phyloP scores from a whole-genome alignment of 1,139 yeast species.

The Yamadazyma dendronema region DNA sequence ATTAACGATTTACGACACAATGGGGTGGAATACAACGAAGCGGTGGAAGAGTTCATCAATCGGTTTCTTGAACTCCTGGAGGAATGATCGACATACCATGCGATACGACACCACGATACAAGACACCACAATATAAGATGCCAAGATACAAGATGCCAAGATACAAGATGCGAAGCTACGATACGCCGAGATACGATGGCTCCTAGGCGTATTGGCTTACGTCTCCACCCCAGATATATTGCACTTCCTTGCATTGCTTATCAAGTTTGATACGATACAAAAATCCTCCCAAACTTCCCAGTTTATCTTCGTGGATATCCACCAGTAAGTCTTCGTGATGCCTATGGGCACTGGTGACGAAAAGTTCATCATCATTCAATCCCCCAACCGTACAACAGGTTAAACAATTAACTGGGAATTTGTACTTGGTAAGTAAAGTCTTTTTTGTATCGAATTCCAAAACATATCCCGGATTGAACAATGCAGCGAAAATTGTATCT shows the following conservation, averaged over 20 bases:
- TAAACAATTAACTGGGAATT: constrained; percentile 60
- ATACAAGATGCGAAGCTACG: neutral
- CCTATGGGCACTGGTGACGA: constrained; percentile 65
- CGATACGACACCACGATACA: neutral
- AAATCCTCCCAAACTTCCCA: constrained; percentile 57
- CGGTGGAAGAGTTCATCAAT: constrained; percentile 60
- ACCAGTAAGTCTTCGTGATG: constrained; percentile 39
- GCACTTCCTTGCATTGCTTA: constrained; percentile 23
- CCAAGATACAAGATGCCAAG: neutral
- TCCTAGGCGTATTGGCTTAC: neutral
- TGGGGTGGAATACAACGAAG: constrained; percentile 62
- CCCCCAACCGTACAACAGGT: constrained; percentile 81
- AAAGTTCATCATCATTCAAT: constrained; percentile 51
- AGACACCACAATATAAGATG: neutral
- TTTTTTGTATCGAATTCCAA: constrained; percentile 54
- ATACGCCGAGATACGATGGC: neutral
- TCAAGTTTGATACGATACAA: constrained; percentile 27
- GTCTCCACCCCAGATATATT: constrained; percentile 30
- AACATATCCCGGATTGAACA: constrained; percentile 61
- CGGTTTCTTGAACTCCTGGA: constrained; percentile 15
- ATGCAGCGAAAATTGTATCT: constrained; percentile 67
- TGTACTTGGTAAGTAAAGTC: constrained; percentile 47
- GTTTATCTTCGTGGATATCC: constrained; percentile 15
- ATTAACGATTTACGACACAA: constrained; percentile 58
- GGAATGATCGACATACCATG: neutral